A percentile compares a stretch with the other conserved stretches of the same genome.
phyloP scores from a whole-genome alignment of 352 stramenopile genomes.

The Pythium diclinum region DNA sequence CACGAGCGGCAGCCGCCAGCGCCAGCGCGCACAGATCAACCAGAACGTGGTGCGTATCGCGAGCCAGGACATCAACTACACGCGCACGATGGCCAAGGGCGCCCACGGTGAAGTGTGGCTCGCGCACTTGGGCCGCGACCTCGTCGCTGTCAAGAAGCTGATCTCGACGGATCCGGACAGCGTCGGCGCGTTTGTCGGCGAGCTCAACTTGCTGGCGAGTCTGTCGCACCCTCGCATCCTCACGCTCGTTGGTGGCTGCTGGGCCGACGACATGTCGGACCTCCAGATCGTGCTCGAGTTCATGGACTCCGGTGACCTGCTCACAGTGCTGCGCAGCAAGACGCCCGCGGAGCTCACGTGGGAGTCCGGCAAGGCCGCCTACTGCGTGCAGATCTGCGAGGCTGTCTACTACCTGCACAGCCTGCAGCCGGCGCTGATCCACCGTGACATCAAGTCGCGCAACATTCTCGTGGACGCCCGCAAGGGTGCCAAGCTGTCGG shows the following conservation, averaged over 20 bases:
- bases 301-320: slow-evolving; percentile 38
- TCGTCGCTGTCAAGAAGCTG: slow-evolving; percentile 84
- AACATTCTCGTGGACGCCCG: slow-evolving; percentile 86
- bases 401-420: slow-evolving; percentile 89
- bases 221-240: slow-evolving; percentile 78
- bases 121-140: slow-evolving; percentile 54
- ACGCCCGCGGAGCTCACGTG: slow-evolving; percentile 16
- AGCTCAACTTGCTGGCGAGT: slow-evolving; percentile 79
- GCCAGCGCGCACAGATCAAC: slow-evolving; percentile 32
- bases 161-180: slow-evolving; percentile 49
- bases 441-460: slow-evolving; percentile 90
- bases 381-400: slow-evolving; percentile 77
- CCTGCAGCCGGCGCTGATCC: slow-evolving; percentile 84
- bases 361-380: slow-evolving; percentile 54
- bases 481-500: slow-evolving; percentile 72
- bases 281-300: slow-evolving; percentile 73
- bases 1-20: slow-evolving; percentile 20
- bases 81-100: slow-evolving; percentile 72
- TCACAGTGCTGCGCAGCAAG: slow-evolving; percentile 24
- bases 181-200: slow-evolving; percentile 65
- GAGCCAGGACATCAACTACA: slow-evolving; percentile 74
- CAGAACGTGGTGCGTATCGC: slow-evolving; percentile 52
- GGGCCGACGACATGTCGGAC: slow-evolving; percentile 63
- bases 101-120: slow-evolving; percentile 84
- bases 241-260: slow-evolving; percentile 65